Base-by-base conservation (phyloP, 345 rosid species). In the Pistacia integerrima region DNA sequence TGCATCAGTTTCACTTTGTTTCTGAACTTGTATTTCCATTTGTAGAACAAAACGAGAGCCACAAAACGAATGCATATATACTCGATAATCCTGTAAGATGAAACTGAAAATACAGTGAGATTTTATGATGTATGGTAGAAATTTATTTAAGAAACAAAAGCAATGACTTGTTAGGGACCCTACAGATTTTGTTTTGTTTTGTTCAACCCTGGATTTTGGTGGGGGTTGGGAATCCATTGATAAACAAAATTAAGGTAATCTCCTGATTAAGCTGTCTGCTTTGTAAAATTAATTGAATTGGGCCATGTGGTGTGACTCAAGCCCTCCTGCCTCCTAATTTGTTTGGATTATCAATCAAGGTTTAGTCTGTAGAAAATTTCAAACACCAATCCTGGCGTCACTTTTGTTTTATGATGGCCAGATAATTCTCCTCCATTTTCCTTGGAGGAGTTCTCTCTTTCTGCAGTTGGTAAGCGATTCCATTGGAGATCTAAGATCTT, bases 1-100 rank as follows among this genome's bases (percentile, higher is more conserved):
- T 67, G 57, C 69, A 74, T n/a, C n/a, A 25, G 17, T 69, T 73
- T 79, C 62, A 20, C 62, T 51, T 51, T 46, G 20, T 46, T 51
- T 33, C 51, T 52, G 48, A 18, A 48, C 4, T 18, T 63, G 30
- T 61, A 30, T 60, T 35, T 52, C 51, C 30, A 52, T 76, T n/a
- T 48, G 41, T 10, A 8, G 25, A 18, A 22, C 58, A 61, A 62
- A 63, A 61, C 33, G 33, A 22, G 57, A 28, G 48, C 58, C 57
- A 46, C 59, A 46, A 48, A 46, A n/a, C 51, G 11, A 30, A 35
- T 51, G 52, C 61, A 30, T 18, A 11, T 36, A 36, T 5, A 36
- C 3, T 5, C 20, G 4, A 51, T 1, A 51, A 16, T 64, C 41
- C 13, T 72, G 10, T 49, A 33, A 51, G 41, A 36, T 36, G 41